Conservation (phyloP, 495 filamentous ascomycete genomes). For the Neurospora pannonica region DNA sequence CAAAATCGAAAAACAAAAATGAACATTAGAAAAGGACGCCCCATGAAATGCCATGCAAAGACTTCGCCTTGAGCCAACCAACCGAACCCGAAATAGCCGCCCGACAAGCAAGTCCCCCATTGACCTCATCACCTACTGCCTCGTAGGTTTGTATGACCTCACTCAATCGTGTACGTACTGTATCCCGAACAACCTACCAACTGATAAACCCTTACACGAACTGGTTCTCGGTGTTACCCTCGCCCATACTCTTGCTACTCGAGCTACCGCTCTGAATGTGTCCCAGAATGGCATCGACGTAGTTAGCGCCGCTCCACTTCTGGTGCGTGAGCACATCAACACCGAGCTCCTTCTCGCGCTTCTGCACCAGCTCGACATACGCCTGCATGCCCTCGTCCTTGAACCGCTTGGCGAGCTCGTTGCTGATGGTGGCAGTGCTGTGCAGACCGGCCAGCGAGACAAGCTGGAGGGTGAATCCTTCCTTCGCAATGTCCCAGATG, state of each 20-base stretch:
- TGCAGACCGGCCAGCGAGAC: slow-evolving; percentile 88
- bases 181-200: not conserved
- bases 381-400: slow-evolving; percentile 90
- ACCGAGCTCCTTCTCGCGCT: slow-evolving; percentile 81
- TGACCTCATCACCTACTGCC: not conserved
- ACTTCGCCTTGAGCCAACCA: not conserved
- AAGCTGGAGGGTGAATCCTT: slow-evolving; percentile 90
- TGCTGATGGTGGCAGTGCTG: slow-evolving; percentile 76
- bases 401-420: slow-evolving; percentile 72
- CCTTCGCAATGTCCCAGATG: slow-evolving; percentile 89
- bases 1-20: not conserved
- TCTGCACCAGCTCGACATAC: slow-evolving; percentile 85
- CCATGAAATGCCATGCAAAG: not conserved
- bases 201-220: slow-evolving; percentile 25
- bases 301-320: slow-evolving; percentile 91
- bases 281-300: slow-evolving; percentile 88
- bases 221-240: slow-evolving; percentile 66
- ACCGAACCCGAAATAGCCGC: not conserved
- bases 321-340: slow-evolving; percentile 96
- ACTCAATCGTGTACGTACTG: not conserved
- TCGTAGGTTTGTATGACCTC: not conserved
- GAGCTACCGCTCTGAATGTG: slow-evolving; percentile 87
- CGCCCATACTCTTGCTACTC: slow-evolving; percentile 72
- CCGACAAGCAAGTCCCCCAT: not conserved
- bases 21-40: not conserved